Conservation (phyloP, 306 rosid species). For the Parietaria judaica region DNA sequence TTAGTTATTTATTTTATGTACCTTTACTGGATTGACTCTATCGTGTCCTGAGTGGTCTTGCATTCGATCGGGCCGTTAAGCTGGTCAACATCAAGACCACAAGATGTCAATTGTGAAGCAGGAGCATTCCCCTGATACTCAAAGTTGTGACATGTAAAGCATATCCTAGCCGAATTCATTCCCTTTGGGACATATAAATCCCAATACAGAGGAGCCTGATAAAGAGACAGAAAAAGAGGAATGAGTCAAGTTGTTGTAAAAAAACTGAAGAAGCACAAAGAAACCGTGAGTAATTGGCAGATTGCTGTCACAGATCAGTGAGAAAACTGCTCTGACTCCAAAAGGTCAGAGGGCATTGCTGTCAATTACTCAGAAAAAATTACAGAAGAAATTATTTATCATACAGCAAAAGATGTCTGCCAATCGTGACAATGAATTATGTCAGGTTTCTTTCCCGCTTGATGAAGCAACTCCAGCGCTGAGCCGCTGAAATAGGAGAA, state of each 20-base stretch:
- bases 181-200: constrained; percentile 72
- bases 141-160: constrained; percentile 98
- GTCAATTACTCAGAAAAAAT: no score
- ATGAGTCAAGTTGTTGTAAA: constrained; percentile 2
- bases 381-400: constrained; percentile 25
- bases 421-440: constrained; percentile 99
- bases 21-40: constrained; percentile 85
- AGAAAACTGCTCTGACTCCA: no score
- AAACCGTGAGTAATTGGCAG: no score
- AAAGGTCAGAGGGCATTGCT: no score
- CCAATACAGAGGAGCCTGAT: constrained; percentile 95
- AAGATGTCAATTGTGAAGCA: constrained; percentile 67
- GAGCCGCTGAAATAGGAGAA: constrained; percentile 92
- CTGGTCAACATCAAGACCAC: constrained; percentile 73
- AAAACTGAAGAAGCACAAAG: no score
- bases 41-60: constrained; percentile 78
- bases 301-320: no score
- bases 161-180: constrained; percentile 84
- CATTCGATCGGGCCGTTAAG: constrained; percentile 85
- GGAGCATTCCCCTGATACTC: constrained; percentile 90
- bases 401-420: constrained; percentile 96
- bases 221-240: constrained; percentile 12
- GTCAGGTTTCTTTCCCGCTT: constrained; percentile 92
- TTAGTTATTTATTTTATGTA: constrained; percentile 25
- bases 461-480: constrained; percentile 87